Evolutionary conservation across 306 rosid genomes (phyloP).

Genomic region (Oemleria cerasiformis): DNA sequence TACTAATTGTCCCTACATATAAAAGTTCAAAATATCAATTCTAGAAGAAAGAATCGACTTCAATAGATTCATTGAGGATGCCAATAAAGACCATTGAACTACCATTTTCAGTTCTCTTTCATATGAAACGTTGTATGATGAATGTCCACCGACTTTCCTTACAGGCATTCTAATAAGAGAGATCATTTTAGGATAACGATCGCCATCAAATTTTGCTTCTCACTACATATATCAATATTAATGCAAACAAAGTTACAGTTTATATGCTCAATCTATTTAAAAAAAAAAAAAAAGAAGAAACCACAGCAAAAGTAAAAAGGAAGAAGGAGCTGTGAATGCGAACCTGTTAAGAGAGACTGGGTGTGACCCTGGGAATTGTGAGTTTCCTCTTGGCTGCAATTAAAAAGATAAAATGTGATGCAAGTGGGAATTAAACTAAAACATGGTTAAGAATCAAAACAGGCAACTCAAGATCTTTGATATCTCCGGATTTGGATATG

Average conservation of each 20-base stretch:
- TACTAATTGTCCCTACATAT: neutral
- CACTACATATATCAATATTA: neutral
- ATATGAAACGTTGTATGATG: neutral
- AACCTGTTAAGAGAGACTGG: constrained; percentile 96
- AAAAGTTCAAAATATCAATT: constrained; percentile 5
- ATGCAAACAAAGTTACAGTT: neutral
- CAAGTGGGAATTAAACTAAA: constrained; percentile 15
- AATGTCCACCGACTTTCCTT: neutral
- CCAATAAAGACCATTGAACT: neutral
- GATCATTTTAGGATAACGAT: neutral
- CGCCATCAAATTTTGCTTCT: neutral
- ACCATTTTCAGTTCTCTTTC: neutral
- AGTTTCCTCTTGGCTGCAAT: constrained; percentile 71
- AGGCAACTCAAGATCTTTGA: neutral
- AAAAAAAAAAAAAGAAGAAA: neutral
- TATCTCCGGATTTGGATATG: neutral
- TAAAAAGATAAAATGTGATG: constrained; percentile 2
- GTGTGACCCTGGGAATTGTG: constrained; percentile 92
- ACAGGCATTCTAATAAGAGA: neutral
- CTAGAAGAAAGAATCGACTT: neutral
- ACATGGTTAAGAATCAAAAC: neutral
- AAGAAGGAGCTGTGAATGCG: constrained; percentile 10
- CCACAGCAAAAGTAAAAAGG: neutral
- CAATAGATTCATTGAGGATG: neutral
- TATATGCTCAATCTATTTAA: neutral